Conservation (phyloP, 2,329 filamentous ascomycete species). For the Boeremia lycopersici region DNA sequence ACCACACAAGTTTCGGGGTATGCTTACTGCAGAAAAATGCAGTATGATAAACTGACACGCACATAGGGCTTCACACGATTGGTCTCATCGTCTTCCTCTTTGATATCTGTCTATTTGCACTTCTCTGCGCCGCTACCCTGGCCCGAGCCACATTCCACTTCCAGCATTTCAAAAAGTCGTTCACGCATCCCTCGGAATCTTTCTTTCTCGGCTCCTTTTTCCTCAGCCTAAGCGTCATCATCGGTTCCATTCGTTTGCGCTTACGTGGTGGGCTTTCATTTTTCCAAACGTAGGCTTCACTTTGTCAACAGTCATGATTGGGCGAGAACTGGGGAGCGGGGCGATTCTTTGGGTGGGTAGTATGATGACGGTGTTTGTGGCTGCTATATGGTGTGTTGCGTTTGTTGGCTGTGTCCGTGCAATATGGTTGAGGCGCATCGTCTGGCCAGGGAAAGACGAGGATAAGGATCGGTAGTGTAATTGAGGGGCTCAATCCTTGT, state of each 20-base stretch:
- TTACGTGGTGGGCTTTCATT: slow-evolving; percentile 65
- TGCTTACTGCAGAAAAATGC: neutral
- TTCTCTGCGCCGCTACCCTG: slow-evolving; percentile 29
- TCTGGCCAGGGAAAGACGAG: slow-evolving; percentile 56
- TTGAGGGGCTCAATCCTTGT: too few species aligned
- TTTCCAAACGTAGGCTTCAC: slow-evolving; percentile 51
- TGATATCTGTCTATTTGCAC: slow-evolving; percentile 53
- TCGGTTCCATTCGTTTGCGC: slow-evolving; percentile 54
- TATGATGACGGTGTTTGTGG: slow-evolving; percentile 57
- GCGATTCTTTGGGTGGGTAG: slow-evolving; percentile 49
- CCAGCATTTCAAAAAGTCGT: slow-evolving; percentile 49
- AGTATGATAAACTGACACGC: neutral
- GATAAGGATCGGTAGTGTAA: slow-evolving; percentile 27
- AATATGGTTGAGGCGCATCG: slow-evolving; percentile 57
- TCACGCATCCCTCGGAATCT: slow-evolving; percentile 55
- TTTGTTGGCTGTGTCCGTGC: slow-evolving; percentile 56
- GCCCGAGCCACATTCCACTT: slow-evolving; percentile 51
- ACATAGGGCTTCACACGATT: slow-evolving; percentile 55
- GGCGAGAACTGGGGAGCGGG: slow-evolving; percentile 38
- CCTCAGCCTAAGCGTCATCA: slow-evolving; percentile 44
- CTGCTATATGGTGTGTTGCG: slow-evolving; percentile 59
- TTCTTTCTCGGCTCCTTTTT: slow-evolving; percentile 54
- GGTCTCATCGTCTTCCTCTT: slow-evolving; percentile 58
- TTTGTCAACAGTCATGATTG: slow-evolving; percentile 45
- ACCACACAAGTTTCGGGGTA: slow-evolving; percentile 48